Conservation (phyloP, 2,329 filamentous ascomycete species). For the Aspergillus melleus region DNA sequence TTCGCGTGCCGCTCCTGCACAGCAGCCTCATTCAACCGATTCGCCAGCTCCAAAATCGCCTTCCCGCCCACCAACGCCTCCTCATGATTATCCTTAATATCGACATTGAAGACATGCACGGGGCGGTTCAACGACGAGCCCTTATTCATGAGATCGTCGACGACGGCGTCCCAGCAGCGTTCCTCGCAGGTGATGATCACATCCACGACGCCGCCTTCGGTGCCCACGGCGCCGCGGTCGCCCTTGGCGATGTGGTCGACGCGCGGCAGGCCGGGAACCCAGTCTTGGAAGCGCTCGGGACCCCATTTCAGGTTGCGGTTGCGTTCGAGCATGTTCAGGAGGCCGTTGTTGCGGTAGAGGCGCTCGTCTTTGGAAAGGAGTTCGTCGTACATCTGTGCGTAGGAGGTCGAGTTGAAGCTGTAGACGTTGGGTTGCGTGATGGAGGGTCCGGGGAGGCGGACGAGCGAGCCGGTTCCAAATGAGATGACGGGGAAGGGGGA, state of each 20-base stretch:
- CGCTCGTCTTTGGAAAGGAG: conserved; percentile 80
- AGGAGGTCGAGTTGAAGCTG: conserved; percentile 95
- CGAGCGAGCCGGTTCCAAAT: conserved; percentile 92
- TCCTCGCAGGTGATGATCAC: conserved; percentile 97
- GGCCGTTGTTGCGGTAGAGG: conserved; percentile 86
- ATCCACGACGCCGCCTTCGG: conserved; percentile 87
- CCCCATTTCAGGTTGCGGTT: conserved; percentile 93
- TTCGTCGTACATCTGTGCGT: conserved; percentile 91
- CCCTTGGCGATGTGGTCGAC: conserved; percentile 67
- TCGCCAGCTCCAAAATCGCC: conserved; percentile 88
- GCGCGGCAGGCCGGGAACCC: conserved; percentile 82
- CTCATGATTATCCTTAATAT: conserved; percentile 98
- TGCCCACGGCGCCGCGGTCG: conserved; percentile 75
- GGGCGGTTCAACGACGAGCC: conserved; percentile 85
- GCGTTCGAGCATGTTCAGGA: conserved; percentile 92
- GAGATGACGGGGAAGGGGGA: conserved; percentile 95
- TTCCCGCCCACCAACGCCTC: conserved; percentile 88
- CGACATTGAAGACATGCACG: conserved; percentile 97
- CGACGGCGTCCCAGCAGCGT: conserved; percentile 94
- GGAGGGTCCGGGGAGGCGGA: conserved; percentile 86
- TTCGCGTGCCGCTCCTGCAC: conserved; percentile 69
- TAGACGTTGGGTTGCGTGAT: conserved; percentile 96
- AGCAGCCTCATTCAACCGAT: conserved; percentile 78
- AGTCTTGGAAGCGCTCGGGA: conserved; percentile 97
- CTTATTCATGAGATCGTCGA: conserved; percentile 86